Conservation (phyloP, 345 rosid genomes). For the Raphanus sativus region DNA sequence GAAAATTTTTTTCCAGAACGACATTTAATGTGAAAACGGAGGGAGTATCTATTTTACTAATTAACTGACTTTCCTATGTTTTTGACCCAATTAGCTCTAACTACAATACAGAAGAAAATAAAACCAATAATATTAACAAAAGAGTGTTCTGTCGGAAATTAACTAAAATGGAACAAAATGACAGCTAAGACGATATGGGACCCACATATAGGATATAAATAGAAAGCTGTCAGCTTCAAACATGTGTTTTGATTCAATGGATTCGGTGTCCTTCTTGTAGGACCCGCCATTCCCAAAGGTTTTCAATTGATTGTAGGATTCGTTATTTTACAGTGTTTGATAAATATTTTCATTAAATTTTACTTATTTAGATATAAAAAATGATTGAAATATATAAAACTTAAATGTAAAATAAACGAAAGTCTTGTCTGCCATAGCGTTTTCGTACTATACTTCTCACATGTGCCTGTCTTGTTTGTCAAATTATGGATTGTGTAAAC, state of each 20-base stretch:
- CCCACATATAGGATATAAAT: conserved; percentile 21
- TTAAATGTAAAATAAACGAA: background rate
- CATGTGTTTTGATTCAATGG: conserved; percentile 44
- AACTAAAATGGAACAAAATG: conserved; percentile 3
- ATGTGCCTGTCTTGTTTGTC: conserved; percentile 15
- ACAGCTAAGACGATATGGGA: conserved; percentile 26
- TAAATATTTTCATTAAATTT: background rate
- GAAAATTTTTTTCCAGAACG: too few relatives aligned
- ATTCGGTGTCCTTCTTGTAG: conserved; percentile 34
- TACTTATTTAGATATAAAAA: background rate
- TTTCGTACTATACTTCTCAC: conserved; percentile 23
- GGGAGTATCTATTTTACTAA: too few relatives aligned
- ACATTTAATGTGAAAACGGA: too few relatives aligned
- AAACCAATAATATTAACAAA: background rate
- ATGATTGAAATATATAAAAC: background rate
- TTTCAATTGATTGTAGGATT: too few relatives aligned
- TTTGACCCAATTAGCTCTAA: too few relatives aligned
- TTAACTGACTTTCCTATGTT: too few relatives aligned
- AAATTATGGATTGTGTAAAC: conserved; percentile 12
- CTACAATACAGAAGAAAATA: background rate
- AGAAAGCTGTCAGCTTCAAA: conserved; percentile 32
- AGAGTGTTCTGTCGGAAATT: conserved; percentile 27
- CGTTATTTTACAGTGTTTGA: background rate
- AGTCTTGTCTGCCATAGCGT: conserved; percentile 31
- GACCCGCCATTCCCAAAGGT: conserved; percentile 33